These are phyloP conservation scores for Daldinia childiae DNA, from an alignment of 495 filamentous ascomycete species.

Conservation along the genomic window DNA sequence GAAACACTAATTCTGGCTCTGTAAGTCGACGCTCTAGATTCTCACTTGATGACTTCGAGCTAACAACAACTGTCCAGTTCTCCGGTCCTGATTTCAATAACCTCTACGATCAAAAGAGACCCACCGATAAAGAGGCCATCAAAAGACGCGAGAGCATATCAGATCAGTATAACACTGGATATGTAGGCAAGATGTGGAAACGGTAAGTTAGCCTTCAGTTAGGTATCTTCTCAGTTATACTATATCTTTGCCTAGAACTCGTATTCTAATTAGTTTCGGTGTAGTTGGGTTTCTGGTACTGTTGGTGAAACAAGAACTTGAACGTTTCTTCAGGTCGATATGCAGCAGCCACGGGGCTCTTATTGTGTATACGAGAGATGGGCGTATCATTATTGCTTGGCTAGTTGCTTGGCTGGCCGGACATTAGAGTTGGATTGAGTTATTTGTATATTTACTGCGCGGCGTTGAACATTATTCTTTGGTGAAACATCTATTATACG, in stretches of 20 bases:
- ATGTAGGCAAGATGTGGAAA: conserved; percentile 18
- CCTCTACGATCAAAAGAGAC: conserved; percentile 21
- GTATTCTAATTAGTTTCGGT: conserved; percentile 10
- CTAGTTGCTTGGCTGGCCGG: background rate
- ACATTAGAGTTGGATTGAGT: background rate
- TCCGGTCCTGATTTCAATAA: conserved; percentile 16
- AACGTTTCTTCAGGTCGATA: background rate
- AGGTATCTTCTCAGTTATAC: background rate
- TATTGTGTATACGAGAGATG: background rate
- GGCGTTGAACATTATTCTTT: background rate
- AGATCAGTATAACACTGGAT: conserved; percentile 19
- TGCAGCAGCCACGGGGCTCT: background rate
- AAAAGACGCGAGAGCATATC: conserved; percentile 24
- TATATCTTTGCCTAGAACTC: background rate
- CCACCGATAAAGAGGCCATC: conserved; percentile 5
- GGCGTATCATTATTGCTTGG: background rate
- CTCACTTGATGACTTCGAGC: background rate
- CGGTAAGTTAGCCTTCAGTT: conserved; percentile 11
- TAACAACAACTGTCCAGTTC: conserved; percentile 1
- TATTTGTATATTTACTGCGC: background rate
- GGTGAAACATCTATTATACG: background rate
- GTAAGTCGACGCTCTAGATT: background rate
- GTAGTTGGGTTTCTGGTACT: conserved; percentile 24
- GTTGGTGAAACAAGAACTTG: background rate
- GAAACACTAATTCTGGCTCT: background rate